Conservation (phyloP, 2,329 filamentous ascomycete genomes). For the Ophiostoma perfectum region DNA sequence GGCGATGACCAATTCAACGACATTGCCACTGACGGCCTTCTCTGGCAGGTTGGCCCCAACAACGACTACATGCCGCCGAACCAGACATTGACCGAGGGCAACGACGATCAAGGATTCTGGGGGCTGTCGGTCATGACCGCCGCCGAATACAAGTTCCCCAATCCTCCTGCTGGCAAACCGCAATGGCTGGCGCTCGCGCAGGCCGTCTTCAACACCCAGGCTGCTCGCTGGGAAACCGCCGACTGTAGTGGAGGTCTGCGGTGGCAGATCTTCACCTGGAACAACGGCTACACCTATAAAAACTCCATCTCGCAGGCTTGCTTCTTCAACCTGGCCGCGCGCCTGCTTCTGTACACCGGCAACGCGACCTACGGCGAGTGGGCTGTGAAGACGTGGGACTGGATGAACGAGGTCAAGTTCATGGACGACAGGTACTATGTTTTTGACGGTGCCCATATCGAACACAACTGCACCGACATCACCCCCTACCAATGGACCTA, state of each 20-base stretch:
- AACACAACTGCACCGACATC: constrained; percentile 52
- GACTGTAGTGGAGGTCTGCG: constrained; percentile 70
- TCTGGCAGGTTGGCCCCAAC: constrained; percentile 67
- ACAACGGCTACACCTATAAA: constrained; percentile 70
- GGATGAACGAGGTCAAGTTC: constrained; percentile 54
- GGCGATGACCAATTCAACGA: constrained; percentile 62
- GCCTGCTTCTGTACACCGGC: constrained; percentile 65
- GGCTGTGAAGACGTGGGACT: constrained; percentile 69
- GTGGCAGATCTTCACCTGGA: constrained; percentile 82
- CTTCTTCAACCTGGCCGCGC: constrained; percentile 51
- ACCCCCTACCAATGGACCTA: constrained; percentile 63
- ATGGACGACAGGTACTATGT: constrained; percentile 54
- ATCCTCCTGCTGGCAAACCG: constrained; percentile 52
- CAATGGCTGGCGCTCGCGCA: constrained; percentile 68
- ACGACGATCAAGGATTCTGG: constrained; percentile 75
- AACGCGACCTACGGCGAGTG: constrained; percentile 73
- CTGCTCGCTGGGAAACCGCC: constrained; percentile 62
- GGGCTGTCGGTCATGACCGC: constrained; percentile 64
- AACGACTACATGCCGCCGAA: constrained; percentile 74
- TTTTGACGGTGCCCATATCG: constrained; percentile 57
- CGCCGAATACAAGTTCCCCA: constrained; percentile 61
- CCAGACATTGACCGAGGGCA: constrained; percentile 59
- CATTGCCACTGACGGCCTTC: constrained; percentile 60
- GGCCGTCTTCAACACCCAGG: constrained; percentile 76
- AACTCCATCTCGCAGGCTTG: constrained; percentile 48